Base-by-base conservation (phyloP, 2,329 filamentous ascomycete species). In the Microdochium paspali region DNA sequence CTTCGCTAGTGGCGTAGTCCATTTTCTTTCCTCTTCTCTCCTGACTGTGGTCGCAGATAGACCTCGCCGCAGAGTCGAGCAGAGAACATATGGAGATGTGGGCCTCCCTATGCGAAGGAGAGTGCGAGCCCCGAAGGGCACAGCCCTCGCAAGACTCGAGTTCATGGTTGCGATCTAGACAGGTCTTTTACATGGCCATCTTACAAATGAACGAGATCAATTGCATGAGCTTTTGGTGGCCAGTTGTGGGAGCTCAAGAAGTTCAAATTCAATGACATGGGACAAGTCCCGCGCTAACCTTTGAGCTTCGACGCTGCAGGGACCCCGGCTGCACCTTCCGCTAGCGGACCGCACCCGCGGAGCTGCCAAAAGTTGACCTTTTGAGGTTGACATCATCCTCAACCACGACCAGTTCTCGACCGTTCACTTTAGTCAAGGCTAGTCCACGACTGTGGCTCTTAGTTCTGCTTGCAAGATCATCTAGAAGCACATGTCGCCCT, bases 1-100 rank as follows among this genome's bases (percentile, higher is more conserved):
- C 63, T 93, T 91, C 7, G 91, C 90, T 51, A 98, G 69, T 13
- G 91, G 90, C 3, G 91, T 98, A 2, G 90, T 95, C 90, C 90
- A 96, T 71, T 87, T 71, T 52, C 85, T 76, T 47, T 71, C 68
- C 6, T 66, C 63, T 7, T 60, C 55, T 46, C 50, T 48, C n/a
- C 46, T 60, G 44, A 31, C 52, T 4, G 55, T 53, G 1, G 62
- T 63, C 25, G 54, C 47, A 4, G 60, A 59, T 20, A 67, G 60
- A 48, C 48, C 47, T 26, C 59, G 57, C 24, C 43, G 35, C 35
- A 20, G 59, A 47, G 51, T 51, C 13, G 51, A 54, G 24, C 35
- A 20, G n/a, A 40, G 18, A 4, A 18, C 15, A 21, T 9, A 40
- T 21, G 35, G 12, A 18, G 35, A 20, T 3, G 35, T 20, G 5